These are phyloP conservation scores for Phytophthora pseudosyringae DNA, from an alignment of 352 stramenopile species.

Conservation along the genomic window DNA sequence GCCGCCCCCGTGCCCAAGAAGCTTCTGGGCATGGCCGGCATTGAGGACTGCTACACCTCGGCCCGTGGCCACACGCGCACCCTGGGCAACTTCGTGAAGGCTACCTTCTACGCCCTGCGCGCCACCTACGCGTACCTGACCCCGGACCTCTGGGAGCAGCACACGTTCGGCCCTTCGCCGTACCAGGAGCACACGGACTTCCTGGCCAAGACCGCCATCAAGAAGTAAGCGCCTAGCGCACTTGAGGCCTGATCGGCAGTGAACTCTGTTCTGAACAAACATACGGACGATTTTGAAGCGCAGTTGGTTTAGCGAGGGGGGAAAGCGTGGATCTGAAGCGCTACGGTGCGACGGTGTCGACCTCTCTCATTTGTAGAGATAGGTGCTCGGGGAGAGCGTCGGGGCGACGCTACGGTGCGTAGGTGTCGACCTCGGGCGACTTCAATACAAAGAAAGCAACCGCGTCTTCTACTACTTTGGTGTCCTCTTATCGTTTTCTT, in stretches of 20 bases:
- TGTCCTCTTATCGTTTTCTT: background rate
- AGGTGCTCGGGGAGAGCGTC: conserved; percentile 70
- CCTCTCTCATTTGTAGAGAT: conserved; percentile 65
- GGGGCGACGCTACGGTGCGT: conserved; percentile 91
- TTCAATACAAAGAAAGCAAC: conserved; percentile 43
- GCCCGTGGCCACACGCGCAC: conserved; percentile 98
- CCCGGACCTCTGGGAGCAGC: conserved; percentile 99
- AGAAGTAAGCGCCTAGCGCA: conserved; percentile 74
- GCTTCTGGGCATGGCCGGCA: conserved; percentile 98
- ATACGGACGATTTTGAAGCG: conserved; percentile 33
- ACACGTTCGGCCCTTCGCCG: conserved; percentile 90
- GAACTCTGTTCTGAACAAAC: conserved; percentile 36
- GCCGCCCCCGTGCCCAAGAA: conserved; percentile 98
- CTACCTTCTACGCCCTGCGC: conserved; percentile 97
- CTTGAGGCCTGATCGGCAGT: conserved; percentile 29
- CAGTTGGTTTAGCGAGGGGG: conserved; percentile 46
- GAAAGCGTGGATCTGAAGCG: conserved; percentile 85
- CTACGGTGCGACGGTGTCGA: conserved; percentile 92
- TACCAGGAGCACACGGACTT: conserved; percentile 99
- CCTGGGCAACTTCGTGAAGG: conserved; percentile 99
- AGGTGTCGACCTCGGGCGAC: conserved; percentile 78
- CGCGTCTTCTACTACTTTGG: conserved; percentile 11
- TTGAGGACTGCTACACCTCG: conserved; percentile 98
- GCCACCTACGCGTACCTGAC: conserved; percentile 99
- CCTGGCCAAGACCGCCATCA: conserved; percentile 96